Evolutionary conservation across 2,329 filamentous ascomycete species (phyloP).

Genomic region (Neoascochyta sp.): DNA sequence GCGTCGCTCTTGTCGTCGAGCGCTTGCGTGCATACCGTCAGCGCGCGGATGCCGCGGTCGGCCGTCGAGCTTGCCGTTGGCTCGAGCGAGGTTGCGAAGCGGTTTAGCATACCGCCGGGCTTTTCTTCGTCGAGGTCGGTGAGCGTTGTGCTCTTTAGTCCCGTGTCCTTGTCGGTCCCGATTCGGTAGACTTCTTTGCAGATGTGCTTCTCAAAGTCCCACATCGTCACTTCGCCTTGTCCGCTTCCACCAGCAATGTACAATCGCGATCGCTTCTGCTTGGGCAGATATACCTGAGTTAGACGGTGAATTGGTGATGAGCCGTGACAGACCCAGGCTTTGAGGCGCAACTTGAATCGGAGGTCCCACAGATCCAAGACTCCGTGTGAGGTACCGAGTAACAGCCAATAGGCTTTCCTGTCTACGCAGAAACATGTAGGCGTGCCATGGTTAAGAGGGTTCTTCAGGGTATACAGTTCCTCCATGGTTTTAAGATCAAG

Average conservation of each 20-base stretch:
- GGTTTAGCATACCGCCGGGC: constrained; percentile 76
- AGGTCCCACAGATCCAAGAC: constrained; percentile 94
- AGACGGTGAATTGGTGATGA: constrained; percentile 77
- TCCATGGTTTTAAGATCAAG: constrained; percentile 86
- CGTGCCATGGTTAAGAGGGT: constrained; percentile 85
- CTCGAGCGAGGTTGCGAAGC: constrained; percentile 70
- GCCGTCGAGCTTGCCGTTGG: constrained; percentile 49
- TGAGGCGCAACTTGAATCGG: constrained; percentile 84
- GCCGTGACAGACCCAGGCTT: constrained; percentile 82
- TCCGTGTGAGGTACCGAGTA: constrained; percentile 88
- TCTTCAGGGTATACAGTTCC: constrained; percentile 73
- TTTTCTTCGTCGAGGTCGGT: constrained; percentile 89
- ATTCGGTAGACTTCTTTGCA: constrained; percentile 85
- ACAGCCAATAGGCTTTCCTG: constrained; percentile 80
- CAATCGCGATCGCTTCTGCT: constrained; percentile 69
- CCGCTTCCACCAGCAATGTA: constrained; percentile 85
- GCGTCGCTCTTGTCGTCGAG: constrained; percentile 67
- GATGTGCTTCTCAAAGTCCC: constrained; percentile 87
- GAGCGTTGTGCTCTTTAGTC: constrained; percentile 58
- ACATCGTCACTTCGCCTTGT: constrained; percentile 85
- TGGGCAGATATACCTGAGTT: constrained; percentile 56
- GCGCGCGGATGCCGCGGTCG: constrained; percentile 69
- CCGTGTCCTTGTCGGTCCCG: constrained; percentile 39
- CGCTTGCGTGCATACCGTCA: constrained; percentile 68
- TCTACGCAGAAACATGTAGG: constrained; percentile 91